Evolutionary conservation across 495 filamentous ascomycete genomes (phyloP), one percentile per base, ranked within the genome.

Genomic region (Hyphodiscus hymeniophilus): DNA sequence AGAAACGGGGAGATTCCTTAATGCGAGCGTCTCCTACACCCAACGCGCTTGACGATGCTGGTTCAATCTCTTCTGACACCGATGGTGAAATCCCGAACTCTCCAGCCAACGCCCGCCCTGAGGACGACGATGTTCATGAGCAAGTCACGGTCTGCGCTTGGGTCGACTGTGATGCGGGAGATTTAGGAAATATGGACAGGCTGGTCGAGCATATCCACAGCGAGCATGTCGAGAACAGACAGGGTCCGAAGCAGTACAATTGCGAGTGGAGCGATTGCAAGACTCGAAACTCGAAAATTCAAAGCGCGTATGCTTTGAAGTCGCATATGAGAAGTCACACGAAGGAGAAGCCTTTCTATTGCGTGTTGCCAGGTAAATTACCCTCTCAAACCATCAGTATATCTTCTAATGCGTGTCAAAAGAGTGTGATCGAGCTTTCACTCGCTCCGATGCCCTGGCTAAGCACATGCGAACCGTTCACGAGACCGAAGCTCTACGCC

Each of bases 401-500:
- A 13, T 23, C 26, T 28, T 11, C 51, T 54, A 54, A 54, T 31
- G 7, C 33, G 21, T 17, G 17, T 22, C 11, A 21, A 35, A 56
- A 94, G 92, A 98, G 76, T 98, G 92, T 66, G 94, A 98, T 61
- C 87, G 91, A 58, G 87, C 89, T 45, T 98, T 98, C 60, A 98
- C 92, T 7, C 81, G 92, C 47, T 97, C 92, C 23, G 92, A 98
- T 62, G 92, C 92, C 17, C 80, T 98, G 0, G 89, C 92, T 5
- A 98, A 98, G 62, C 92, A 98, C 63, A 95, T 96, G 87, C 84
- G 92, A 61, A 97, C 92, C 24, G 92, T 98, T 23, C 92, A 98
- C 66, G 94, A 98, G 65, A 95, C 89, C 31, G 94, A 97, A 65
- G 84, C 87, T 4, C 73, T 95, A 3, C 84, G 89, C 5, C 87